Conservation (phyloP, 345 rosid species). For the Gossypium mustelinum region DNA sequence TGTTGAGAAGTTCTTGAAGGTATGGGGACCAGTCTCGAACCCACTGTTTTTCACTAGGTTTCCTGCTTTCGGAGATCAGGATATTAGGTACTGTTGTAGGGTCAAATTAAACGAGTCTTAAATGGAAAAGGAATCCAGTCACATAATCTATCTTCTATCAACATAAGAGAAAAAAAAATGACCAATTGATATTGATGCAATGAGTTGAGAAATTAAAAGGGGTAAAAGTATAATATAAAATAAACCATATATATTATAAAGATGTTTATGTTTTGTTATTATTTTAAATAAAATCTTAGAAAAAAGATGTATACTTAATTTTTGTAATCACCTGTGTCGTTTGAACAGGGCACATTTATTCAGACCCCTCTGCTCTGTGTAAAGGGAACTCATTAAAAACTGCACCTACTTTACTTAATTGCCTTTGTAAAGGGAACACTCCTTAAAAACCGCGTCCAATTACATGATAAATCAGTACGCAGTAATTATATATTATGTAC, state of each 20-base stretch:
- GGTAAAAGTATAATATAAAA: no score
- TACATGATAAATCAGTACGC: neutral
- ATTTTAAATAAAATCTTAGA: no score
- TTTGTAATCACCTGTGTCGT: neutral
- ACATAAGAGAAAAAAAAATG: no score
- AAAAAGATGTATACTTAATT: no score
- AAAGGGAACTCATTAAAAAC: neutral
- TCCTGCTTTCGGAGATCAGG: slow-evolving; percentile 26
- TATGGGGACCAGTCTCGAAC: slow-evolving; percentile 72
- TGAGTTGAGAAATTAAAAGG: no score
- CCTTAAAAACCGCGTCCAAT: neutral
- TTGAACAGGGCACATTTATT: slow-evolving; percentile 5
- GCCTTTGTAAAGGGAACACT: neutral
- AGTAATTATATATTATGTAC: neutral
- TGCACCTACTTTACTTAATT: neutral
- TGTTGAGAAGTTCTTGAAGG: slow-evolving; percentile 77
- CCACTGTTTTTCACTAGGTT: slow-evolving; percentile 73
- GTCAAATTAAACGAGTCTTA: neutral
- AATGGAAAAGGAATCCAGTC: no score
- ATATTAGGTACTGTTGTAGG: no score
- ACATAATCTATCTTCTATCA: no score
- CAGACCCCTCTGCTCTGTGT: neutral
- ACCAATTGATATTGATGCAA: no score
- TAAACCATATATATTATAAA: no score
- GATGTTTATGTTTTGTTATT: no score